These are phyloP conservation scores for Candida dendrica DNA, from an alignment of 805 yeast species.

Conservation along the genomic window DNA sequence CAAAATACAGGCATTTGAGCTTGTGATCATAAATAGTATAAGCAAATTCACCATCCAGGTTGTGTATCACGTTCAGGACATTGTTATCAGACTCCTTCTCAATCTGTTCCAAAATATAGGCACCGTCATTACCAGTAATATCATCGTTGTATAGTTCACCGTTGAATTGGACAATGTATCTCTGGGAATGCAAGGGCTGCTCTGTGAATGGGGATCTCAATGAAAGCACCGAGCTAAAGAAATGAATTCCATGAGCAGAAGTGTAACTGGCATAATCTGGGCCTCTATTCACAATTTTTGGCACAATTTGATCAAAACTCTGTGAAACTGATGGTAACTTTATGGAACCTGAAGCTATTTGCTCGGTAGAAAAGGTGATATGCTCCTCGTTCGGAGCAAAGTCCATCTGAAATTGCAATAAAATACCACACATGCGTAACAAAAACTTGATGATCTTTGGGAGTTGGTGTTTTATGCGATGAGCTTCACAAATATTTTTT, in stretches of 20 bases:
- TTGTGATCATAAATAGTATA: conserved; percentile 40
- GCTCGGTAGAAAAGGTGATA: not conserved
- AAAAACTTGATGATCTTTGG: too few species aligned
- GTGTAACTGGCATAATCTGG: conserved; percentile 44
- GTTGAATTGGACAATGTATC: conserved; percentile 63
- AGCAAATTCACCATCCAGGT: conserved; percentile 80
- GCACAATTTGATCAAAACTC: conserved; percentile 9
- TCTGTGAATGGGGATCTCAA: conserved; percentile 68
- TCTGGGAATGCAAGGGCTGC: conserved; percentile 51
- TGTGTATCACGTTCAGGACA: conserved; percentile 33
- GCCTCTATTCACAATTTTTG: conserved; percentile 51
- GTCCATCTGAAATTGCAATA: not conserved
- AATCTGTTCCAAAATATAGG: conserved; percentile 37
- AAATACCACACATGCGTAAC: not conserved
- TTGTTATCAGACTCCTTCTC: conserved; percentile 20
- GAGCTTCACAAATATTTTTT: too few species aligned
- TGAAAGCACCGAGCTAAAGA: conserved; percentile 60
- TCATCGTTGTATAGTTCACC: conserved; percentile 79
- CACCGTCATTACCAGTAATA: conserved; percentile 58
- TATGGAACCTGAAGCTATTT: not conserved
- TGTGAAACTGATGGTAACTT: not conserved
- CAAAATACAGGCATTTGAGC: conserved; percentile 51
- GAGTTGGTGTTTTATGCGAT: too few species aligned
- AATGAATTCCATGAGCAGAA: conserved; percentile 7
- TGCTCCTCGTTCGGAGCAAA: not conserved